Evolutionary conservation across 1,284 basidiomycete species (phyloP), one percentile per base, ranked within the genome.

Genomic region (Xerocomus amazonicus): DNA sequence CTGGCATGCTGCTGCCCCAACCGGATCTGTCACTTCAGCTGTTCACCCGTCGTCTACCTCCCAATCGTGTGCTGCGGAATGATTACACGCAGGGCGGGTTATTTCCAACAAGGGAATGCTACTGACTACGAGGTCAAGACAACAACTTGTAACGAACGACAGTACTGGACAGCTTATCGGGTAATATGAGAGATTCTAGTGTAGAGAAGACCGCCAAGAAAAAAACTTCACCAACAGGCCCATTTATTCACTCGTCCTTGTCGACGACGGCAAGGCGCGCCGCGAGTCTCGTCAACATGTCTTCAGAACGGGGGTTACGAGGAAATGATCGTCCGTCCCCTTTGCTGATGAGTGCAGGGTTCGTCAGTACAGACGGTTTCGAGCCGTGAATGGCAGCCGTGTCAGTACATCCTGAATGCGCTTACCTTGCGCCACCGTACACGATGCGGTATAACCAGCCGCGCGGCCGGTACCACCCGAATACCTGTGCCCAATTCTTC

Each of bases 271-370:
- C 76, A 37, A 89, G 71, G 50, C 79, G 81, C 34, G 62, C 66
- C 9, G 83, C 87, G 23, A 90, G 72, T 39, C 75, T 74, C 14
- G 73, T 75, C 28, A 90, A 70, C 72, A 85, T 74, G 41, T 78
- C 77, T 37, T 87, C 81, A 19, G 84, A 74, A 44, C 73, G 75
- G 1, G 83, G 79, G 66, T 87, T 88, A 37, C 77, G 76, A 27
- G 80, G 79, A 59, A 85, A 90, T 8, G 68, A 71, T 61, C 71
- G 74, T 2, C 88, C 88, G 62, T 88, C 80, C 7, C 87, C 87
- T 31, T 66, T 69, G 36, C 86, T 90, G 50, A 29, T 54, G 29
- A 52, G 28, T 27, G 33, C 29, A 29, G 43, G 29, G 16, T 19
- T 17, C 16, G 40, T 54, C 51, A 49, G 52, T 41, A 52, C 17